Percentiles rank a stretch among this genome's conserved stretches.
These are phyloP conservation scores for Monilinia fructicola DNA, from an alignment of 2,329 filamentous ascomycete genomes.

Conservation along the genomic window DNA sequence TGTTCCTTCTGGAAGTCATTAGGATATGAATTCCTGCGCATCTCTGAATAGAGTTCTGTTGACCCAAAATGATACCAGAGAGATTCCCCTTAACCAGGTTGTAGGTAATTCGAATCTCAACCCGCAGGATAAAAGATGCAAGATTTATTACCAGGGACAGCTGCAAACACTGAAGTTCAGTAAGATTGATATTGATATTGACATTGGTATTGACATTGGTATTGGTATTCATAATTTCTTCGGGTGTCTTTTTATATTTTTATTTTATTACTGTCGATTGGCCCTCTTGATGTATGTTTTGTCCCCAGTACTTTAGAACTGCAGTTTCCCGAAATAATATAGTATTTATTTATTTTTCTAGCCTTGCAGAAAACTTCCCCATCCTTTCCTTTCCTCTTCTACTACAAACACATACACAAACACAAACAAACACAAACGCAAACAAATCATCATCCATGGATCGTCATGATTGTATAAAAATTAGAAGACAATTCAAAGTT, in stretches of 20 bases:
- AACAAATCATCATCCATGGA: neutral
- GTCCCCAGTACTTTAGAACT: neutral
- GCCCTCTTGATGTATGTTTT: neutral
- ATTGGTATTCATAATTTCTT: neutral
- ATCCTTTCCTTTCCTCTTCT: neutral
- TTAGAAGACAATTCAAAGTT: slow-evolving; percentile 7
- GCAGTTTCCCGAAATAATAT: neutral
- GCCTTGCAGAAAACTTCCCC: neutral
- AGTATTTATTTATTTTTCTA: neutral
- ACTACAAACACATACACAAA: neutral
- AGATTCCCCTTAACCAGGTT: neutral
- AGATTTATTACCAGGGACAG: too few species aligned
- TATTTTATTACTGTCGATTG: neutral
- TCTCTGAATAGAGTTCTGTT: neutral
- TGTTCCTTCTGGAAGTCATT: neutral
- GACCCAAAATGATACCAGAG: neutral
- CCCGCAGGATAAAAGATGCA: neutral
- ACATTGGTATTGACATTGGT: too few species aligned
- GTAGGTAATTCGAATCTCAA: neutral
- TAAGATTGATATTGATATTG: too few species aligned
- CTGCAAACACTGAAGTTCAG: too few species aligned
- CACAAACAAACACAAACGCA: neutral
- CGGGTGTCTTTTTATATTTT: too few species aligned
- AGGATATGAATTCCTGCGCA: neutral
- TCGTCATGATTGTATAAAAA: neutral